Conservation (phyloP, 2,329 filamentous ascomycete genomes). For the Fusarium newnesense region DNA sequence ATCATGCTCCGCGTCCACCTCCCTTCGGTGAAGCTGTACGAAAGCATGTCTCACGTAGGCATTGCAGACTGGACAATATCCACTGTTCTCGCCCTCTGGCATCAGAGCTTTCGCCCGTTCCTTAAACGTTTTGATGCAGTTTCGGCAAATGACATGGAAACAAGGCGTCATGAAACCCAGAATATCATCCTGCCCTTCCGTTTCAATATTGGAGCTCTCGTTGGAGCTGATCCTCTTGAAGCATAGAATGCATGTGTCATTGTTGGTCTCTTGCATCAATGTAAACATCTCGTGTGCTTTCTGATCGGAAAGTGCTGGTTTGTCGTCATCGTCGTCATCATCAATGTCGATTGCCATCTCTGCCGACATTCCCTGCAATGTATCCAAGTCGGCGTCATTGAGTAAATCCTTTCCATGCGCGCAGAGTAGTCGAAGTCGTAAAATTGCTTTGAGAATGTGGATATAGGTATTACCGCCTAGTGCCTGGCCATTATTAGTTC, state of each 20-base stretch:
- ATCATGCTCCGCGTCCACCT: slow-evolving; percentile 66
- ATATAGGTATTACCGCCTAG: slow-evolving; percentile 90
- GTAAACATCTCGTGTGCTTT: slow-evolving; percentile 88
- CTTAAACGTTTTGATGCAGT: slow-evolving; percentile 73
- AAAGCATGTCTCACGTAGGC: slow-evolving; percentile 70
- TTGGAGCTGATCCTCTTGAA: slow-evolving; percentile 68
- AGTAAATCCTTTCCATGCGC: slow-evolving; percentile 94
- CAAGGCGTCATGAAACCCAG: slow-evolving; percentile 87
- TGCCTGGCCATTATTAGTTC: slow-evolving; percentile 65
- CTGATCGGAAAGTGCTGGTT: slow-evolving; percentile 69
- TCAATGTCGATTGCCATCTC: slow-evolving; percentile 91
- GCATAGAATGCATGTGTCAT: slow-evolving; percentile 79
- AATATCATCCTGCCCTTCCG: slow-evolving; percentile 70
- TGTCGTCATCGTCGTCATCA: slow-evolving; percentile 73
- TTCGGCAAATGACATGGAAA: slow-evolving; percentile 83
- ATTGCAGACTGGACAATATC: slow-evolving; percentile 76
- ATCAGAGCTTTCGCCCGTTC: slow-evolving; percentile 58
- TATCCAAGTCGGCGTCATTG: slow-evolving; percentile 81
- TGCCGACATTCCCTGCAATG: slow-evolving; percentile 82
- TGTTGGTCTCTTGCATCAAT: slow-evolving; percentile 83
- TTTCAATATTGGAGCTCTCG: slow-evolving; percentile 66
- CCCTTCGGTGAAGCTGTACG: slow-evolving; percentile 74
- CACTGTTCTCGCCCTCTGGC: slow-evolving; percentile 52
- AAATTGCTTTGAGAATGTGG: slow-evolving; percentile 90
- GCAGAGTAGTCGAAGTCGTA: slow-evolving; percentile 88